These are phyloP conservation scores for Pseudogymnoascus sp. DNA, from an alignment of 2,329 filamentous ascomycete species.

Conservation along the genomic window DNA sequence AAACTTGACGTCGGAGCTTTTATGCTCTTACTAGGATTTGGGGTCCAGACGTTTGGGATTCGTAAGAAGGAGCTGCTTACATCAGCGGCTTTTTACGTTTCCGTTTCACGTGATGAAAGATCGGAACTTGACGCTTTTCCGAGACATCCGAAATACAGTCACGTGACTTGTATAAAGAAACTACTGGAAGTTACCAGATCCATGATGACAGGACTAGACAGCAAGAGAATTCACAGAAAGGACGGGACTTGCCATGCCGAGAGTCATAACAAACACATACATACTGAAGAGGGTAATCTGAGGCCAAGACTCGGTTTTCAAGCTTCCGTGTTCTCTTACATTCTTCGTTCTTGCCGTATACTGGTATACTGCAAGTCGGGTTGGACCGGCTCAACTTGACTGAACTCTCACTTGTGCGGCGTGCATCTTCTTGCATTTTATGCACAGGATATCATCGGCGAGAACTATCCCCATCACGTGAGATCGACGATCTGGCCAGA, in stretches of 20 bases:
- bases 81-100: not conserved
- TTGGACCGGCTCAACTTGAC: not conserved
- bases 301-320: not conserved
- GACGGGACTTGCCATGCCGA: not conserved
- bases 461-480: not conserved
- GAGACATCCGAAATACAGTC: not conserved
- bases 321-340: not conserved
- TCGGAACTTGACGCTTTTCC: slow-evolving; percentile 2
- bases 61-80: not conserved
- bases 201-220: not conserved
- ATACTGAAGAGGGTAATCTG: not conserved
- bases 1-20: not conserved
- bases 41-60: not conserved
- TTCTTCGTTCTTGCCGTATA: not conserved
- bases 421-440: not conserved
- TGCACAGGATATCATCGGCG: not conserved
- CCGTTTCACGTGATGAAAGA: not conserved
- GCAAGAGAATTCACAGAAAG: not conserved
- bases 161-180: not conserved
- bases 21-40: not conserved
- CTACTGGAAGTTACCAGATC: slow-evolving; percentile 1
- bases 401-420: not conserved
- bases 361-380: not conserved
- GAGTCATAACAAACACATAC: not conserved
- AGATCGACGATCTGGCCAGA: not conserved